A percentile compares a stretch with the other conserved stretches of the same genome.
phyloP scores from a whole-genome alignment of 345 rosid species.

The Sisymbrium altissimum region DNA sequence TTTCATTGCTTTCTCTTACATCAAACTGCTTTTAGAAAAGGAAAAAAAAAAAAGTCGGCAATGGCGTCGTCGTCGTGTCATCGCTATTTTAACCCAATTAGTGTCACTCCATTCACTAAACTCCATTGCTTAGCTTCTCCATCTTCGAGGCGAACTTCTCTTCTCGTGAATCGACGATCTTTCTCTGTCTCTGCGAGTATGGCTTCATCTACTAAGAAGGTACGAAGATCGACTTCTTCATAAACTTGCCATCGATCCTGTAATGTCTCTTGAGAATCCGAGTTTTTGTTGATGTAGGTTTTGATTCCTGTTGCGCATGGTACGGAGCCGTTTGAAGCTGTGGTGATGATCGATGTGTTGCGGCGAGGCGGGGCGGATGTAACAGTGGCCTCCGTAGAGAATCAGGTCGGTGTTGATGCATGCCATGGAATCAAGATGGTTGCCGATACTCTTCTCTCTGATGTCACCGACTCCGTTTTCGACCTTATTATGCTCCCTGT shows the following conservation, averaged over 20 bases:
- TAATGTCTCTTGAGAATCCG: neutral
- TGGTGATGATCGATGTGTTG: slow-evolving; percentile 72
- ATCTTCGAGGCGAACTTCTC: slow-evolving; percentile 19
- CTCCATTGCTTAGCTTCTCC: slow-evolving; percentile 3
- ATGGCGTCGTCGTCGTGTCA: slow-evolving; percentile 34
- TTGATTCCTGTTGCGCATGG: slow-evolving; percentile 92
- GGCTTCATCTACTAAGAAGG: slow-evolving; percentile 61
- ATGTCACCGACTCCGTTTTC: slow-evolving; percentile 45
- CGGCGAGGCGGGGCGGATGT: slow-evolving; percentile 85
- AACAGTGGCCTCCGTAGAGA: slow-evolving; percentile 77
- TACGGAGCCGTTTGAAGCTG: slow-evolving; percentile 93
- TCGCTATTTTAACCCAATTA: slow-evolving; percentile 8
- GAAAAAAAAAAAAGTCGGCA: neutral
- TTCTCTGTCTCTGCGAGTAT: slow-evolving; percentile 44
- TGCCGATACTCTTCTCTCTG: slow-evolving; percentile 68
- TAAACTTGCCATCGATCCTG: slow-evolving; percentile 20
- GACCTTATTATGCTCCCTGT: slow-evolving; percentile 83
- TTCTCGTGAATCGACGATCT: slow-evolving; percentile 26
- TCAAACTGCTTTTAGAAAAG: neutral
- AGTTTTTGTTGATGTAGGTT: slow-evolving; percentile 45
- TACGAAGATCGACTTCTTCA: slow-evolving; percentile 7
- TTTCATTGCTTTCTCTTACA: slow-evolving; percentile 13
- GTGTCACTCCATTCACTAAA: slow-evolving; percentile 18
- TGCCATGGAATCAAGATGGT: slow-evolving; percentile 70
- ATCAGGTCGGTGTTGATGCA: slow-evolving; percentile 64